Percentiles rank a stretch among this genome's conserved stretches.
phyloP scores from a whole-genome alignment of 495 filamentous ascomycete genomes.

The Barbatosphaeria neglecta region DNA sequence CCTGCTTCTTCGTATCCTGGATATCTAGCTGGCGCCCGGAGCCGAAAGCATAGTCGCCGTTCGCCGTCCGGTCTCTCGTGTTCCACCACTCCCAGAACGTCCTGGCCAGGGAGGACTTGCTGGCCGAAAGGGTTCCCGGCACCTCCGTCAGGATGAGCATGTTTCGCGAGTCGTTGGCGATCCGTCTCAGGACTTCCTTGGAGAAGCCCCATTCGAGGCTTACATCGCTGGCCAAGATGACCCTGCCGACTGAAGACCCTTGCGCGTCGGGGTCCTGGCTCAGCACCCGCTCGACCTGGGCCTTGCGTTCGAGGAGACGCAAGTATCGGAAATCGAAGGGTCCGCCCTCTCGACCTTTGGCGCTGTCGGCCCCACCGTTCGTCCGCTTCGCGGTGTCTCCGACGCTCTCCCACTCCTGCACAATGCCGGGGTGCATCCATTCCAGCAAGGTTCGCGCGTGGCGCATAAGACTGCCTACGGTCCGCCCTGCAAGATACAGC shows the following conservation, averaged over 20 bases:
- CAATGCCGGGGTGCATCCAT: slow-evolving; percentile 95
- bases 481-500: slow-evolving; percentile 73
- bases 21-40: slow-evolving; percentile 52
- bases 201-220: slow-evolving; percentile 95
- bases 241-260: slow-evolving; percentile 42
- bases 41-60: slow-evolving; percentile 54
- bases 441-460: slow-evolving; percentile 92
- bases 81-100: slow-evolving; percentile 64
- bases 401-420: slow-evolving; percentile 79
- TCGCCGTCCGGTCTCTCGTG: slow-evolving; percentile 50
- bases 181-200: slow-evolving; percentile 60
- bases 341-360: slow-evolving; percentile 37
- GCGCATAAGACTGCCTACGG: slow-evolving; percentile 69
- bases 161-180: slow-evolving; percentile 67
- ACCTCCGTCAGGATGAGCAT: slow-evolving; percentile 76
- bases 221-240: slow-evolving; percentile 83
- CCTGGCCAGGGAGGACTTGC: slow-evolving; percentile 35
- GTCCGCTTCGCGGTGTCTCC: slow-evolving; percentile 37
- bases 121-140: slow-evolving; percentile 22
- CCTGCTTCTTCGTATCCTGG: slow-evolving; percentile 44
- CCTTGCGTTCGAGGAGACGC: slow-evolving; percentile 64
- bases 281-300: slow-evolving; percentile 56
- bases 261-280: slow-evolving; percentile 17
- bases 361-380: slow-evolving; percentile 26
- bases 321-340: slow-evolving; percentile 89